A percentile compares a stretch with the other conserved stretches of the same genome.
Evolutionary conservation across 805 yeast genomes (phyloP).

Genomic region (Debaryomyces prosopidis): DNA sequence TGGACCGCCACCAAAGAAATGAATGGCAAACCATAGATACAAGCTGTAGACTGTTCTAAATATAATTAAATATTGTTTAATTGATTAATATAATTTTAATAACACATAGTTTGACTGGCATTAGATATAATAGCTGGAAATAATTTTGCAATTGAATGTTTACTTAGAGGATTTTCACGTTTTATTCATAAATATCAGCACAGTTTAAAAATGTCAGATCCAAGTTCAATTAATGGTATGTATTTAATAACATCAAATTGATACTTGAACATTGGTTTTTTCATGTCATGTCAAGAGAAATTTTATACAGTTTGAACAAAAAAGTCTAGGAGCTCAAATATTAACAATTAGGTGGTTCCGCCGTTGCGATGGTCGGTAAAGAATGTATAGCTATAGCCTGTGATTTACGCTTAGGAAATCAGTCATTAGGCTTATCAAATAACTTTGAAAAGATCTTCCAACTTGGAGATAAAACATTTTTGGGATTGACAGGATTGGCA

Average conservation of each 20-base stretch:
- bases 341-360: slow-evolving; percentile 71
- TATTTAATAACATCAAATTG: not conserved
- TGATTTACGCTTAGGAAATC: slow-evolving; percentile 91
- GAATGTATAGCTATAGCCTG: slow-evolving; percentile 98
- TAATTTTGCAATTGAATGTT: not conserved
- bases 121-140: not conserved
- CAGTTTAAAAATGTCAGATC: slow-evolving; percentile 59
- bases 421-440: slow-evolving; percentile 87
- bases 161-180: not conserved
- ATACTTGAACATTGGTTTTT: no score
- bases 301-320: not conserved
- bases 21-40: not conserved
- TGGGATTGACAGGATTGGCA: slow-evolving; percentile 94
- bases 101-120: not conserved
- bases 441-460: slow-evolving; percentile 91
- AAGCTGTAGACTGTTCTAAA: not conserved
- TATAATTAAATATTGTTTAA: not conserved
- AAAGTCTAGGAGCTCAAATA: not conserved
- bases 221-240: slow-evolving; percentile 73
- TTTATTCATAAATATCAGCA: not conserved
- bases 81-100: not conserved
- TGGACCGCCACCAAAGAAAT: not conserved
- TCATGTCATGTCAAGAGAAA: no score
- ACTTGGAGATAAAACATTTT: slow-evolving; percentile 74
- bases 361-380: slow-evolving; percentile 98